Base-by-base conservation (phyloP, 1,284 basidiomycete species). In the Ustilago cynodontis region DNA sequence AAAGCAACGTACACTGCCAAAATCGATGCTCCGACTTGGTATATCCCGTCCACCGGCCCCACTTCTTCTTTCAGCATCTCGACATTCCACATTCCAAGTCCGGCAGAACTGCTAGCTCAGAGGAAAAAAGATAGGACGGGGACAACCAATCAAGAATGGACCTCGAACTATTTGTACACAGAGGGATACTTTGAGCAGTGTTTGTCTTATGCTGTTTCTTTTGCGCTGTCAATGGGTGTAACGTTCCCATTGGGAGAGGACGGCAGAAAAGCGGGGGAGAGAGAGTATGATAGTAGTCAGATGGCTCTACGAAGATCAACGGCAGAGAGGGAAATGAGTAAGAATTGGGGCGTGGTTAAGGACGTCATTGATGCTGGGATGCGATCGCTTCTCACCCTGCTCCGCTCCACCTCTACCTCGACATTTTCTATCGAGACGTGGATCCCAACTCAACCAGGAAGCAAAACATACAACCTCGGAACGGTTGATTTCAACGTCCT, bases 281-380 rank as follows among this genome's bases (percentile, higher is more conserved):
- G 20, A 24, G 68, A 71, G 28, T 39, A 55, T 28, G 70, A 72
- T 18, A 66, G 64, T 31, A 56, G 64, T 0, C 71, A 73, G 28
- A 13, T 58, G 16, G 64, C 54, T 2, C 20, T 71, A 13, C 63
- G 61, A 3, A 50, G 73, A 1, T 49, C 68, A 0, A 71, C 67
- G 14, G 59, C 66, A 47, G 73, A 76, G 16, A 56, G 73, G 3
- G 68, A 76, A 28, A 39, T 76, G 8, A 76, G 65, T 61, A 71
- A 68, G 61, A 71, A 76, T 39, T 76, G 73, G 74, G 69, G 74
- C 10, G 58, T 65, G 18, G 57, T 71, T 52, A 77, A 77, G 45
- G 74, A 77, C 14, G 37, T 71, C 16, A 59, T 77, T 11, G 74
- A 77, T 29, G 45, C 53, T 1, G 74, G 74, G 0, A 45, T 77